A percentile compares a stretch with the other conserved stretches of the same genome.
phyloP scores from a whole-genome alignment of 1,284 basidiomycete genomes.

The Cerrena zonata region DNA sequence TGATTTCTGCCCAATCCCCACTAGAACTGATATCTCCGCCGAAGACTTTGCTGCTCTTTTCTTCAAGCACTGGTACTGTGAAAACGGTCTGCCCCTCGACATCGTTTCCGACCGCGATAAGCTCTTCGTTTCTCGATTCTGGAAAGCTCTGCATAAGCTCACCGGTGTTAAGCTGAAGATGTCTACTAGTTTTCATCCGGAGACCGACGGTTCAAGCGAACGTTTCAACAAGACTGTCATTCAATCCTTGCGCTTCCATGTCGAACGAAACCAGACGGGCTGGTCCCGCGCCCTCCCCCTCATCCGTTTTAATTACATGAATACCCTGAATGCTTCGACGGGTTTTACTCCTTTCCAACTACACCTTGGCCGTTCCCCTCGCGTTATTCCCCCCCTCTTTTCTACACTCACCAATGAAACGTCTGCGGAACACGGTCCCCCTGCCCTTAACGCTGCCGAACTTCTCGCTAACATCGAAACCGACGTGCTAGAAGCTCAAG shows the following conservation, averaged over 20 bases:
- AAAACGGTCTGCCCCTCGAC: conserved; percentile 40
- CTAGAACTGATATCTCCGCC: conserved; percentile 24
- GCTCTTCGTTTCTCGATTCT: conserved; percentile 40
- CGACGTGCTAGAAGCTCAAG: not conserved
- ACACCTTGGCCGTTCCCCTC: conserved; percentile 26
- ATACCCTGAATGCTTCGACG: conserved; percentile 24
- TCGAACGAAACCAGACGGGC: conserved; percentile 28
- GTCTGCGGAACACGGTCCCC: not conserved
- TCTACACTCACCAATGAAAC: not conserved
- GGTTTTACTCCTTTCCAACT: conserved; percentile 35
- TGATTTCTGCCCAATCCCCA: conserved; percentile 33
- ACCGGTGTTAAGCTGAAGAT: conserved; percentile 32
- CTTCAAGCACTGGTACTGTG: conserved; percentile 35
- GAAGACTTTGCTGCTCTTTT: conserved; percentile 27
- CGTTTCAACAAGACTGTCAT: conserved; percentile 20
- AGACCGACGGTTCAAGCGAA: conserved; percentile 29
- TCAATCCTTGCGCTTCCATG: conserved; percentile 22
- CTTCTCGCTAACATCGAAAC: no score
- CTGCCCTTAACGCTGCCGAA: not conserved
- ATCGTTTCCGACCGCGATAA: no score
- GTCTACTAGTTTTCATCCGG: conserved; percentile 40
- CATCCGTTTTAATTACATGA: conserved; percentile 33
- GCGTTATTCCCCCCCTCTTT: conserved; percentile 3
- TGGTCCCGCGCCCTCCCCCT: conserved; percentile 28
- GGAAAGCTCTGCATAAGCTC: conserved; percentile 32